Percentiles rank a stretch among this genome's conserved stretches.
Evolutionary conservation across 2,329 filamentous ascomycete genomes (phyloP).

Genomic region (Ascosphaera apis): DNA sequence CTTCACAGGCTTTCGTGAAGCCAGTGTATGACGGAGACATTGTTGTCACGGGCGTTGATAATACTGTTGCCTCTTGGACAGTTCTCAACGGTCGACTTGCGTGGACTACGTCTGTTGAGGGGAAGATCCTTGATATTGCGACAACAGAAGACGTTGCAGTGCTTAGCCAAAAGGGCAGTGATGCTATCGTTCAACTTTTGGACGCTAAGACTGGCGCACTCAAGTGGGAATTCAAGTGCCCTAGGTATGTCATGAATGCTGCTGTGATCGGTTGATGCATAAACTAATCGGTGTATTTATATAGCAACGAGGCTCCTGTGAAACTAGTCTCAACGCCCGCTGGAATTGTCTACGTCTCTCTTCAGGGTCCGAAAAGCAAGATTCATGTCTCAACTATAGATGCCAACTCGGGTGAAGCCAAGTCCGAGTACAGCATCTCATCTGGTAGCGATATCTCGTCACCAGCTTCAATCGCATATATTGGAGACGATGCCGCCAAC

Average conservation of each 20-base stretch:
- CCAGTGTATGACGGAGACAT: conserved; percentile 60
- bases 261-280: conserved; percentile 3
- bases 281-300: not conserved
- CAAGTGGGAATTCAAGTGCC: conserved; percentile 56
- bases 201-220: conserved; percentile 48
- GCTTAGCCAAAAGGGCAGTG: conserved; percentile 33
- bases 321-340: not conserved
- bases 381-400: conserved; percentile 57
- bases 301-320: not conserved
- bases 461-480: conserved; percentile 18
- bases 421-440: conserved; percentile 47
- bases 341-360: not conserved
- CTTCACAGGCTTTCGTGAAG: conserved; percentile 28
- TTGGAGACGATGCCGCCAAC: conserved; percentile 17
- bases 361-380: conserved; percentile 23
- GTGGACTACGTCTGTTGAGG: conserved; percentile 43
- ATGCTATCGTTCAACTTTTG: conserved; percentile 40
- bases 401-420: conserved; percentile 44
- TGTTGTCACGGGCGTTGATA: conserved; percentile 49
- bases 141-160: conserved; percentile 45
- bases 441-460: conserved; percentile 46
- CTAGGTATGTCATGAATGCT: conserved; percentile 23
- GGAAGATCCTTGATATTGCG: conserved; percentile 32
- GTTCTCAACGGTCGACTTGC: conserved; percentile 55
- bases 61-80: conserved; percentile 57